Evolutionary conservation across 495 filamentous ascomycete genomes (phyloP).

Genomic region (Daldinia concentrica): DNA sequence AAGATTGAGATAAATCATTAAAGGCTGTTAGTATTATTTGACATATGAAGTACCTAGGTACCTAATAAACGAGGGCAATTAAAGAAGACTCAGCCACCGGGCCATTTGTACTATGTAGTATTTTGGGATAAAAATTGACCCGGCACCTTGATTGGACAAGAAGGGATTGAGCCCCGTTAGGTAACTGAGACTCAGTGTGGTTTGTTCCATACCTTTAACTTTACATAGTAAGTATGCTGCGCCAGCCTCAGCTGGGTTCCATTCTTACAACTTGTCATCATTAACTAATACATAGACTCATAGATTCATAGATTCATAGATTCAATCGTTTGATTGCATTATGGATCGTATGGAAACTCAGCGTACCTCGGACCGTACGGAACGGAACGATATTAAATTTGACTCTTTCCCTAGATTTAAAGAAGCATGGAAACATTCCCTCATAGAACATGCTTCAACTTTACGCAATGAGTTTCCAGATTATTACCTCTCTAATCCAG

Average conservation of each 20-base stretch:
- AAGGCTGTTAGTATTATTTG: too few species aligned
- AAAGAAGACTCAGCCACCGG: too few species aligned
- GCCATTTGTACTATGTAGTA: too few species aligned
- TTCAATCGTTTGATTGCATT: neutral
- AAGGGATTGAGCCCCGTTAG: neutral
- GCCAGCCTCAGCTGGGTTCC: too few species aligned
- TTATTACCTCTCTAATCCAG: conserved; percentile 46
- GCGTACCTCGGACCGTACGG: neutral
- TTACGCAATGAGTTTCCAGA: conserved; percentile 42
- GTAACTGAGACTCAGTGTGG: neutral
- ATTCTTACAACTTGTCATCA: neutral
- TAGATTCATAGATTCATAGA: too few species aligned
- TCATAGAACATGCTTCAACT: conserved; percentile 9
- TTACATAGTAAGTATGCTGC: too few species aligned
- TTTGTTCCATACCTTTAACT: neutral
- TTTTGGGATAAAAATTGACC: neutral
- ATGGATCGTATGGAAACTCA: neutral
- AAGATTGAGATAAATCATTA: neutral
- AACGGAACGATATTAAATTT: neutral
- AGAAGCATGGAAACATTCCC: conserved; percentile 32
- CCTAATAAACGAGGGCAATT: too few species aligned
- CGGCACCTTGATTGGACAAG: neutral
- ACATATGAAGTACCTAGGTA: too few species aligned
- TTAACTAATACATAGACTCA: too few species aligned
- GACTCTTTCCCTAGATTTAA: conserved; percentile 32